Evolutionary conservation across 768 basidiomycete genomes (phyloP).

Genomic region (Suillus brevipes): DNA sequence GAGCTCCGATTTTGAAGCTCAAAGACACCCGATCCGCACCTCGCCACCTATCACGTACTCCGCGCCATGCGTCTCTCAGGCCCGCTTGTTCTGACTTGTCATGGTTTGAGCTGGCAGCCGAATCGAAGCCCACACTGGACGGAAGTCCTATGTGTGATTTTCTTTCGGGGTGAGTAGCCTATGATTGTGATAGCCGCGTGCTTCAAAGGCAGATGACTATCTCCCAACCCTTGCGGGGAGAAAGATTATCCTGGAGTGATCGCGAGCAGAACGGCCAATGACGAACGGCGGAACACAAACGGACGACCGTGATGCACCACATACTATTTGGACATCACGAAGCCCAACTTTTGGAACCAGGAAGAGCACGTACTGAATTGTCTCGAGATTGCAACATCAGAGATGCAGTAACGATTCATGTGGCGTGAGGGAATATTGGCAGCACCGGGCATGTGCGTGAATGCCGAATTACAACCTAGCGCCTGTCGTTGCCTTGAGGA

Average conservation of each 20-base stretch:
- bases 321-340: not conserved
- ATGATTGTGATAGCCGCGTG: not conserved
- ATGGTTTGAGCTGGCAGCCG: not conserved
- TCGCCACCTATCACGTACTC: not conserved
- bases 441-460: not conserved
- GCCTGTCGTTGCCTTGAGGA: not conserved
- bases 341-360: not conserved
- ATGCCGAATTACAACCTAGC: not conserved
- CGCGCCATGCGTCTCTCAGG: not conserved
- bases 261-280: not conserved
- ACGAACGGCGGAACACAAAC: not conserved
- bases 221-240: not conserved
- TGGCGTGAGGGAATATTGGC: not conserved
- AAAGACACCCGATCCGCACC: not conserved
- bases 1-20: not conserved
- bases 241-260: not conserved
- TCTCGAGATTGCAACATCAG: not conserved
- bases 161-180: not conserved
- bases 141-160: not conserved
- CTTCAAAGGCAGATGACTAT: not conserved
- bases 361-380: not conserved
- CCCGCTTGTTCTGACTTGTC: not conserved
- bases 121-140: not conserved
- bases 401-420: not conserved
- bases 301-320: not conserved